These are phyloP conservation scores for Aureobasidium sp. DNA, from an alignment of 2,329 filamentous ascomycete species.

Conservation along the genomic window DNA sequence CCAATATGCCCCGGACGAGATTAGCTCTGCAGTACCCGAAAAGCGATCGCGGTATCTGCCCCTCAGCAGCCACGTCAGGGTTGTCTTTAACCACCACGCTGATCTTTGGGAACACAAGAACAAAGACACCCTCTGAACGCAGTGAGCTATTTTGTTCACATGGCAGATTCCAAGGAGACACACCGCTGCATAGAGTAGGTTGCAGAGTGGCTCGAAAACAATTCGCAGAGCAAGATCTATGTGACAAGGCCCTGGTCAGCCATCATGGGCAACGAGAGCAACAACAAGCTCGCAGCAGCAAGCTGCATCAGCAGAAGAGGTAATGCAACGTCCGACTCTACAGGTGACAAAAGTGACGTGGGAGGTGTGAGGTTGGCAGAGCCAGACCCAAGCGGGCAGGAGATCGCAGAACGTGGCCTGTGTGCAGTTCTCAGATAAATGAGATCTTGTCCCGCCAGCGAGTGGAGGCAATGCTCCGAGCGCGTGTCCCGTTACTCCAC, in stretches of 20 bases:
- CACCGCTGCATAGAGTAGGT: background rate
- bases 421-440: conserved; percentile 7
- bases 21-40: background rate
- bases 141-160: background rate
- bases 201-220: no score
- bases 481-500: conserved; percentile 8
- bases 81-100: background rate
- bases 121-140: background rate
- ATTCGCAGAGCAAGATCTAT: background rate
- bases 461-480: conserved; percentile 7
- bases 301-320: background rate
- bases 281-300: background rate
- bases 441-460: background rate
- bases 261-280: background rate
- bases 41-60: background rate
- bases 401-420: conserved; percentile 10
- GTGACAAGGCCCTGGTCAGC: background rate
- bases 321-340: background rate
- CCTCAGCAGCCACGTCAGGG: background rate
- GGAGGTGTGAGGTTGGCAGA: background rate
- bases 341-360: conserved; percentile 1
- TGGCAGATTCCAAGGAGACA: background rate
- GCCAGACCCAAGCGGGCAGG: conserved; percentile 9
- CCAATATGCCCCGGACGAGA: background rate
- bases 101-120: background rate